Conservation (phyloP, 2,329 filamentous ascomycete genomes). For the Dryadomyces sulphureus region DNA sequence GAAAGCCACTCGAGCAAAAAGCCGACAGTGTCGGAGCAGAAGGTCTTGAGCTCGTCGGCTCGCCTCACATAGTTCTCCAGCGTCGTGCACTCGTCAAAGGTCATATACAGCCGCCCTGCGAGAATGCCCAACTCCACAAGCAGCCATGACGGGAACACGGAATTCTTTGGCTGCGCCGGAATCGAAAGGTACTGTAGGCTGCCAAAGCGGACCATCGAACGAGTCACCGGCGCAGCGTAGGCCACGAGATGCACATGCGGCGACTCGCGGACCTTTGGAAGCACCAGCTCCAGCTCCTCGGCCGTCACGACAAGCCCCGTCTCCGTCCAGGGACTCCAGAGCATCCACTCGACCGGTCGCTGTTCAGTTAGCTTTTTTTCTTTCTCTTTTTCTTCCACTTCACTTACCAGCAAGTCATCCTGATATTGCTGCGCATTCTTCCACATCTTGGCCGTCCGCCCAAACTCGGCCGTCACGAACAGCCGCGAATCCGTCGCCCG, state of each 20-base stretch:
- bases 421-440: conserved; percentile 18
- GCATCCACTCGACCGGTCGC: conserved; percentile 43
- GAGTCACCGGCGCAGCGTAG: conserved; percentile 46
- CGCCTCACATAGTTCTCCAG: conserved; percentile 18
- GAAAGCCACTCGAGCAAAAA: conserved; percentile 45
- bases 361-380: too few relatives aligned
- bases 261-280: conserved; percentile 25
- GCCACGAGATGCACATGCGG: conserved; percentile 20
- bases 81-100: conserved; percentile 27
- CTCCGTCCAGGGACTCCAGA: conserved; percentile 33
- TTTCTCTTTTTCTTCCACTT: too few relatives aligned
- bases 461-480: conserved; percentile 31
- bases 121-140: conserved; percentile 44
- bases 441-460: conserved; percentile 24
- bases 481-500: conserved; percentile 12
- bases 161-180: conserved; percentile 26
- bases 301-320: conserved; percentile 43
- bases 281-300: conserved; percentile 44
- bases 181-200: conserved; percentile 34
- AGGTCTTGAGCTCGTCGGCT: not conserved
- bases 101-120: conserved; percentile 45
- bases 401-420: too few relatives aligned
- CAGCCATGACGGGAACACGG: conserved; percentile 36
- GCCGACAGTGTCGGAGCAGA: conserved; percentile 21
- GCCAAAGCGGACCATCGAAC: conserved; percentile 45